Evolutionary conservation across 257 asterid genomes (phyloP), one percentile per base, ranked within the genome.

Genomic region (Nicotiana undulata): DNA sequence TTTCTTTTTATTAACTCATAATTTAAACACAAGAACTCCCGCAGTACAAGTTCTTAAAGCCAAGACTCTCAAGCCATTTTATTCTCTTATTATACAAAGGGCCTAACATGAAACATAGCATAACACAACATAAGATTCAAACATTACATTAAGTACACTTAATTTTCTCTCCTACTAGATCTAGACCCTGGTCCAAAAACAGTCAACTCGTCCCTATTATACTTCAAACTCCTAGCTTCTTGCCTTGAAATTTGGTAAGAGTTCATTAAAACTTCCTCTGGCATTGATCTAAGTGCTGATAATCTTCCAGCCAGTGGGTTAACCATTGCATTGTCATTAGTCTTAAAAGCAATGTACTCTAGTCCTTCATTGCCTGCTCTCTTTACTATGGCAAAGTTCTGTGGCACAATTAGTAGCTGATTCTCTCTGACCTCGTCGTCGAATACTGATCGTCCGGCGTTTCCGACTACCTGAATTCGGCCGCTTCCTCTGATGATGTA

Each of bases 261-360:
- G 63, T 86, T 91, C 82, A 74, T 82, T 83, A 89, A 29, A 31
- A 91, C 91, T 34, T 91, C 96, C 74, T 79, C 85, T 34, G 96
- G 93, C 85, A 91, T 15, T 0, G 84, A 89, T 34, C 90, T 79
- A 18, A 90, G 5, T 4, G 82, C 84, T 3, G 92, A 89, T 7
- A 85, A 84, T 26, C 86, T 86, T 17, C 96, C 96, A 0, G 88
- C 90, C 0, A 91, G 81, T 26, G 85, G 83, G 83, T 53, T 87
- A 0, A 81, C 74, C 64, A 80, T 70, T 0, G 94, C 92, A 4
- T 82, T 82, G 82, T 91, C 91, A 49, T 85, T 90, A 0, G 96
- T 91, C 88, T 90, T 91, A 88, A 90, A 85, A 0, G 93, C 28
- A 70, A 90, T 83, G 92, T 91, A 91, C 76, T 91, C 94, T 24